Evolutionary conservation across 306 rosid genomes (phyloP), one percentile per base, ranked within the genome.

Genomic region (Argentina anserina): DNA sequence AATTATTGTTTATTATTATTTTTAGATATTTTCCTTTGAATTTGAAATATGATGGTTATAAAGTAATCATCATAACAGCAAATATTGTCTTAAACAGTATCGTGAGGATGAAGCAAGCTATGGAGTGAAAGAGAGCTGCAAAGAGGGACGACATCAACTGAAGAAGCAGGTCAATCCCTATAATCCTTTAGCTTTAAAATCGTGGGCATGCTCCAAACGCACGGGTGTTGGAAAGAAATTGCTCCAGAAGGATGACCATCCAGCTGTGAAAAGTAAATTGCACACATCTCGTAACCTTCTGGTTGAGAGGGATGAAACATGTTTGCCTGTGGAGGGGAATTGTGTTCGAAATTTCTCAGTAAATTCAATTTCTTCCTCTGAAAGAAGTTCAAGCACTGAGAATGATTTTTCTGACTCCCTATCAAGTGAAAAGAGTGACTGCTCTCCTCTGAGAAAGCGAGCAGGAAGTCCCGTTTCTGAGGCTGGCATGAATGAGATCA

Each of bases 171-270:
- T 45, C 49, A 78, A 73, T 77, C 59, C 78, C 36, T 41, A 55
- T 62, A 80, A 69, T 75, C 74, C 88, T 9, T 84, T 84, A 69
- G 66, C 68, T 65, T 68, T 87, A 50, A 70, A 80, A 66, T 78
- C 55, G 5, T 87, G 90, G 90, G 88, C 64, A 3, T 78, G 85
- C 80, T 87, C 86, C 56, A 87, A 87, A 75, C 62, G 90, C 79
- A 84, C 83, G 23, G 79, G 80, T 15, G 71, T 79, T 55, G 83
- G 75, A 26, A 81, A 84, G 74, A 84, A 84, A 79, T 63, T 85
- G 66, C 73, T 23, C 42, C 73, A 62, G 50, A 84, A 75, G 61
- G 79, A 46, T 31, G 60, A 72, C 28, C 71, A 61, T 45, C 80
- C 75, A 49, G 76, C 42, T 21, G 53, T 77, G 23, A 55, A 72